phyloP scores from a whole-genome alignment of 345 rosid species.

The Lumnitzera racemosa region DNA sequence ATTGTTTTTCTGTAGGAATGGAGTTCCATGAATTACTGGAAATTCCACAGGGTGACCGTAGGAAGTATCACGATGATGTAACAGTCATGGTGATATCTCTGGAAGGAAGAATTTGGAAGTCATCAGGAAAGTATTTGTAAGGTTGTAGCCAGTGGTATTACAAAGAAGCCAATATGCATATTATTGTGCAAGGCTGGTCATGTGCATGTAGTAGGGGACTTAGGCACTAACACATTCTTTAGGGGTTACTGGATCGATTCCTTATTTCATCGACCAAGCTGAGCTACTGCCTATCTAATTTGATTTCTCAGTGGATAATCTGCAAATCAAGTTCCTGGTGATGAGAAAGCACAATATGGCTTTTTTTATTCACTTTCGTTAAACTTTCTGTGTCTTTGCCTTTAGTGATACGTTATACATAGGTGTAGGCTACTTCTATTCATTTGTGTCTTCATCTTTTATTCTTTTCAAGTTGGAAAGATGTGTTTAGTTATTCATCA shows the following conservation, averaged over 20 bases:
- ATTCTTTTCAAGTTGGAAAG: neutral
- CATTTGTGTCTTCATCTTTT: neutral
- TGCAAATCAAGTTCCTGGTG: too few relatives aligned
- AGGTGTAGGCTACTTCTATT: neutral
- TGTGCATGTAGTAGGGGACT: too few relatives aligned
- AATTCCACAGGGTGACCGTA: conserved; percentile 93
- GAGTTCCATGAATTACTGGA: conserved; percentile 85
- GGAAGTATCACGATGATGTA: conserved; percentile 95
- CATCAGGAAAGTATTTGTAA: conserved; percentile 89
- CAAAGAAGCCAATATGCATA: too few relatives aligned
- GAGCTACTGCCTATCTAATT: too few relatives aligned
- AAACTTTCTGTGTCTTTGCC: neutral
- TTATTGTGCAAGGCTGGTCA: too few relatives aligned
- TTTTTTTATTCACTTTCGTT: neutral
- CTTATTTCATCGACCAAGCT: too few relatives aligned
- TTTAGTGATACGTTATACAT: neutral
- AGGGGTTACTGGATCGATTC: too few relatives aligned
- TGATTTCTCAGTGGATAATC: too few relatives aligned
- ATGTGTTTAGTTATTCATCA: neutral
- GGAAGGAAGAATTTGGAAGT: conserved; percentile 98
- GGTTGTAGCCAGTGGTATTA: neutral
- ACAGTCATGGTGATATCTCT: conserved; percentile 94
- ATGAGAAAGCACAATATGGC: too few relatives aligned
- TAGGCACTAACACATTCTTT: too few relatives aligned
- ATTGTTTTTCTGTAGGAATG: conserved; percentile 48